Evolutionary conservation across 164 flowering plant species (phyloP).

Genomic region (Magnolia changhungtana): DNA sequence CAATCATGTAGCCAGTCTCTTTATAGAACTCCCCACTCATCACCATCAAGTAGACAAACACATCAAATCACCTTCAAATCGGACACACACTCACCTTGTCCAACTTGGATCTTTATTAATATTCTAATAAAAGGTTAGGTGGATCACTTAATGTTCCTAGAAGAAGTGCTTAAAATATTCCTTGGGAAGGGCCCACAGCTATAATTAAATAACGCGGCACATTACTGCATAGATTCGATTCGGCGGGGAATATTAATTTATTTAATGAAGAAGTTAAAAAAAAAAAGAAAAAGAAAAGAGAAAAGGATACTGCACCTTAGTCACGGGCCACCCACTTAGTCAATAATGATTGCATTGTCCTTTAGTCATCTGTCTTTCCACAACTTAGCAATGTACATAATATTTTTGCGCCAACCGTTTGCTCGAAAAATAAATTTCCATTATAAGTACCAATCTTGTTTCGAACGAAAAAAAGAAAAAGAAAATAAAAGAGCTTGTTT

Average conservation of each 20-base stretch:
- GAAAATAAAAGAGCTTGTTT: too few species aligned
- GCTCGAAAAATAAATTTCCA: too few species aligned
- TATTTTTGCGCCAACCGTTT: too few species aligned
- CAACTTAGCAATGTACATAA: background rate
- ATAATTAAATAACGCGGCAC: constrained; percentile 9
- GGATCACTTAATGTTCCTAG: constrained; percentile 3
- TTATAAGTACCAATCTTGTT: too few species aligned
- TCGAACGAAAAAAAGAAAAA: too few species aligned
- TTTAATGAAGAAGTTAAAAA: constrained; percentile 16
- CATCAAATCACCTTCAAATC: constrained; percentile 12
- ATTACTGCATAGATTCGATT: constrained; percentile 31
- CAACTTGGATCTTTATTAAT: constrained; percentile 24
- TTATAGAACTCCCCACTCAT: background rate
- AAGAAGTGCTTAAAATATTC: background rate
- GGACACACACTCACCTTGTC: constrained; percentile 4
- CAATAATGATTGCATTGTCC: constrained; percentile 11
- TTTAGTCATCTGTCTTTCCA: background rate
- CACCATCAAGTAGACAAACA: constrained; percentile 9
- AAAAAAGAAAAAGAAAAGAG: background rate
- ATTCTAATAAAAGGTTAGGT: constrained; percentile 6
- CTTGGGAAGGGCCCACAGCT: constrained; percentile 13
- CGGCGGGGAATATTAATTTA: constrained; percentile 14
- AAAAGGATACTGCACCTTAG: constrained; percentile 14
- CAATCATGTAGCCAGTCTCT: constrained; percentile 5
- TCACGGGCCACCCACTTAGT: constrained; percentile 25